Evolutionary conservation across 2,329 filamentous ascomycete genomes (phyloP), one percentile per base, ranked within the genome.

Genomic region (Fusarium tricinctum): DNA sequence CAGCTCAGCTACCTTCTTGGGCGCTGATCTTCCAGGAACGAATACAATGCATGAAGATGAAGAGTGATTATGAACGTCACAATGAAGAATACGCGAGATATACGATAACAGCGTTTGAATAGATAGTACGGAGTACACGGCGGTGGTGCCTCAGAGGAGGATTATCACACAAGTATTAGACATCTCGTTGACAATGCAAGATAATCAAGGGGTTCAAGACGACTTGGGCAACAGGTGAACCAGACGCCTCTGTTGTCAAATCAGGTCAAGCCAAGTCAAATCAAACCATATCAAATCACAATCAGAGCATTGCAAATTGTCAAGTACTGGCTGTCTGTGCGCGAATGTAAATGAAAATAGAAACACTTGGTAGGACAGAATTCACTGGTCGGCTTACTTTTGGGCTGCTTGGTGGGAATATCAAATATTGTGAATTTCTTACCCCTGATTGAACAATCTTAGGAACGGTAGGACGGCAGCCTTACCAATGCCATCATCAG

Each of bases 21-120:
- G 50, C 54, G 57, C 52, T 46, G 60, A 49, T 47, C 32, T 42
- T 42, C 22, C 55, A 52, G 63, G 39, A 62, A 55, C 43, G 33
- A 44, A 38, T 10, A 10, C 35, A 38, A 38, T 38, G 50, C 39
- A 48, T 22, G 45, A 23, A 30, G 22, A 63, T 33, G 44, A 42
- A 47, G 22, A 40, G 42, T 54, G 44, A 49, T 58, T 30, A 69
- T 62, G 39, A 53, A 62, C 55, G 51, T 50, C 57, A 69, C 60
- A 52, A 51, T 35, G 54, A 66, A 47, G 59, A 35, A 61, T 33
- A 55, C 61, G 56, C 66, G 46, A 68, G 20, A 68, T 66, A 71
- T 46, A 70, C 60, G 68, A 47, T 50, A 49, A 64, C 32, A 70
- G 67, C 68, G 68, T 70, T 70, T 59, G 19, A 30, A 58, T 28